Conservation (phyloP, 176 grass and related monocot genomes). For the Tillandsia fasciculata region DNA sequence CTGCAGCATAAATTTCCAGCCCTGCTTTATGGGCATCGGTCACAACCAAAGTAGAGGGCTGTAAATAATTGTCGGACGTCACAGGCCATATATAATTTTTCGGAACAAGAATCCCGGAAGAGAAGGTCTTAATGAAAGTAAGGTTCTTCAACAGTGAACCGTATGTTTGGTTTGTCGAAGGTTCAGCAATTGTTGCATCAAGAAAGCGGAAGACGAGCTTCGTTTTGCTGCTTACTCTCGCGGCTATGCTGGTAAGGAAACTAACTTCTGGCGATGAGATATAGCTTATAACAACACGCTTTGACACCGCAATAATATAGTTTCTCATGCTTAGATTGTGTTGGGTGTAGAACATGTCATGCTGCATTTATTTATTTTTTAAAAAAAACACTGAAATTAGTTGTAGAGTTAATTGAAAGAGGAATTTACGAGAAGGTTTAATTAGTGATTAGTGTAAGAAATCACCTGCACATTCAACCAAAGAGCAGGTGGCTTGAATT, state of each 20-base stretch:
- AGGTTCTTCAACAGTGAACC: constrained; percentile 66
- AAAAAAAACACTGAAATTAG: constrained; percentile 3
- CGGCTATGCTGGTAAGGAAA: constrained; percentile 46
- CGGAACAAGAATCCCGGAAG: constrained; percentile 87
- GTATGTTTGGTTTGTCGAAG: constrained; percentile 63
- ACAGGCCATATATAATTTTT: constrained; percentile 79
- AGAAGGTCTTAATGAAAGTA: constrained; percentile 81
- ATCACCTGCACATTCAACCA: constrained; percentile 93
- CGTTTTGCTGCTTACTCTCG: constrained; percentile 41
- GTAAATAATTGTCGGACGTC: constrained; percentile 68
- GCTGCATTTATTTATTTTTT: constrained; percentile 31
- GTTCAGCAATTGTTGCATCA: constrained; percentile 31
- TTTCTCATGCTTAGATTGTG: constrained; percentile 84
- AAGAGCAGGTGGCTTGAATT: constrained; percentile 49
- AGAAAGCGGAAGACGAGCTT: constrained; percentile 86
- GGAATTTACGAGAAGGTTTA: background rate
- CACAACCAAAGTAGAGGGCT: constrained; percentile 44
- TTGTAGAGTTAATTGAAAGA: background rate
- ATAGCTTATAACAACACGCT: constrained; percentile 46
- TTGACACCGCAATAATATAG: constrained; percentile 49
- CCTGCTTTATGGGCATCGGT: constrained; percentile 78
- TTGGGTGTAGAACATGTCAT: constrained; percentile 75
- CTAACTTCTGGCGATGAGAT: constrained; percentile 74
- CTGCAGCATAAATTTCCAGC: constrained; percentile 72
- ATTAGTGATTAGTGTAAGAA: background rate